phyloP scores from a whole-genome alignment of 2,329 filamentous ascomycete species.

The Aspergillus brasiliensis region DNA sequence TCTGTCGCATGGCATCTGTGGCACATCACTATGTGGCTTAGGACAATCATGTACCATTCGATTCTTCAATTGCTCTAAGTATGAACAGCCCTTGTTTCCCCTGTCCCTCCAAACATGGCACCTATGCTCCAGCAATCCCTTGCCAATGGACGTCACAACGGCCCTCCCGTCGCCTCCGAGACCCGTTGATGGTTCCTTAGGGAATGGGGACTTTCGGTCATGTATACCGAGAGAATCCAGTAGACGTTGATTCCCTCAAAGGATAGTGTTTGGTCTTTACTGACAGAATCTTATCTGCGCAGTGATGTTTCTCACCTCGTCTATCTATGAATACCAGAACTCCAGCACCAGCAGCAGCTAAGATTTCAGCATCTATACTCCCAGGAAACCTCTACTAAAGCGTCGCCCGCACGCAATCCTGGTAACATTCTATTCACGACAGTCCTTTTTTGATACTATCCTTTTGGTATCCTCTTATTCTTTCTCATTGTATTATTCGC shows the following conservation, averaged over 20 bases:
- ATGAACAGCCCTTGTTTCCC: constrained; percentile 8
- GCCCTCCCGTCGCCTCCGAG: neutral
- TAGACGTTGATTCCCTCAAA: neutral
- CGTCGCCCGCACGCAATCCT: neutral
- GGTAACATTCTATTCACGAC: constrained; percentile 1
- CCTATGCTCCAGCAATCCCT: neutral
- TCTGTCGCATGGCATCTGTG: constrained; percentile 16
- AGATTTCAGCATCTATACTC: neutral
- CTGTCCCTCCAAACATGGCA: neutral
- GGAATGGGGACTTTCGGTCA: neutral
- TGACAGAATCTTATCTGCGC: neutral
- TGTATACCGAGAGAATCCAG: neutral
- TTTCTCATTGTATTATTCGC: neutral
- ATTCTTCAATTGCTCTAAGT: constrained; percentile 3
- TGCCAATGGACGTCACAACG: neutral
- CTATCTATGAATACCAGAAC: neutral
- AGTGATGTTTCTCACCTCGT: constrained; percentile 3
- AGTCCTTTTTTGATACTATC: neutral
- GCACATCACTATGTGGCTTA: constrained; percentile 16
- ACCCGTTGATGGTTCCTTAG: neutral
- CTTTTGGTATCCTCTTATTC: neutral
- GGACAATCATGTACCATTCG: neutral
- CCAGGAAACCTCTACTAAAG: neutral
- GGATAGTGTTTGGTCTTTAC: neutral
- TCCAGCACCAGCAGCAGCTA: neutral